phyloP scores from a whole-genome alignment of 306 rosid species.

The Leucaena leucocephala region DNA sequence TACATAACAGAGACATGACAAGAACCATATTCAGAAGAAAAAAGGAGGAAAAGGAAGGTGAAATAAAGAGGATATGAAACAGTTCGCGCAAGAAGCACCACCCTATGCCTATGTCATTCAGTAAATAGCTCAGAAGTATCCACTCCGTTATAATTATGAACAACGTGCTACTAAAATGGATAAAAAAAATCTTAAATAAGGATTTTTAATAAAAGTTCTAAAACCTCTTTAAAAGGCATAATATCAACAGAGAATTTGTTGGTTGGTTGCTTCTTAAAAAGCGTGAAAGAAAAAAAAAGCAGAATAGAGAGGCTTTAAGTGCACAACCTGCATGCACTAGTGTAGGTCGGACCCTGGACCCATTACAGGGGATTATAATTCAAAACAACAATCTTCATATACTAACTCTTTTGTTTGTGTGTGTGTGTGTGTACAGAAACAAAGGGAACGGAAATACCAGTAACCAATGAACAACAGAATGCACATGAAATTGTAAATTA shows the following conservation, averaged over 20 bases:
- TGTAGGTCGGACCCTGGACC: neutral
- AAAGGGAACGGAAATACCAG: neutral
- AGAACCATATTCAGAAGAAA: constrained; percentile 10
- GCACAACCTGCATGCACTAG: neutral
- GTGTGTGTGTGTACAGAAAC: neutral
- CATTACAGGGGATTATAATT: neutral
- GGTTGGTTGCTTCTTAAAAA: neutral
- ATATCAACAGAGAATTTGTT: neutral
- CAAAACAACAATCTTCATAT: neutral
- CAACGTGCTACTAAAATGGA: neutral
- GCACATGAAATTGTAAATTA: neutral
- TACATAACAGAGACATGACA: constrained; percentile 22
- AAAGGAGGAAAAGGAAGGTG: neutral
- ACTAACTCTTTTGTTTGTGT: neutral
- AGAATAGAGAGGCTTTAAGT: neutral
- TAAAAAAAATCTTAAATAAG: neutral
- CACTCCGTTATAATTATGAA: neutral
- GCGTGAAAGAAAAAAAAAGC: neutral
- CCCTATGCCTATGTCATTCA: neutral
- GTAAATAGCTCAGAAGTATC: constrained; percentile 30
- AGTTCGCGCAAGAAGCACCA: neutral
- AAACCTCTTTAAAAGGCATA: neutral
- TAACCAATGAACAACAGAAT: neutral
- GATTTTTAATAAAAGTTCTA: neutral
- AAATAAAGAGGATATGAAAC: neutral